Base-by-base conservation (phyloP, 352 stramenopile genomes). In the Phytopythium cucurbitacearum region DNA sequence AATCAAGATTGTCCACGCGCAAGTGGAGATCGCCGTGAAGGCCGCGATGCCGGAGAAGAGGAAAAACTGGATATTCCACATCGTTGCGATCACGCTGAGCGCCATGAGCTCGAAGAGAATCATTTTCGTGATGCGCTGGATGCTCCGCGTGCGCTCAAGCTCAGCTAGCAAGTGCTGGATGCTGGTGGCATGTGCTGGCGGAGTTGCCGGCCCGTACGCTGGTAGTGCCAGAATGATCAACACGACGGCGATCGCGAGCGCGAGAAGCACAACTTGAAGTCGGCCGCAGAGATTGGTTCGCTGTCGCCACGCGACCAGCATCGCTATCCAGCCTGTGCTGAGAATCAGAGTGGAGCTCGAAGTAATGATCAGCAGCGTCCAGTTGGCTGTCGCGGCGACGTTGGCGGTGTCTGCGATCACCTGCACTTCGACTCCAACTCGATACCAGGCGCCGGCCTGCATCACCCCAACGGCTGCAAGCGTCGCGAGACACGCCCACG, bases 1-100 rank as follows among this genome's bases (percentile, higher is more conserved):
- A 13, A 51, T 55, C 4, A 42, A 41, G 0, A 43, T 13, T 13
- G 57, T 62, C 16, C 81, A 58, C 75, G 73, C 87, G 11, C 43
- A 61, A 6, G 80, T 39, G 9, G 50, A 57, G 5, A 73, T 15
- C 11, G 65, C 21, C 0, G 72, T 51, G n/a, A 71, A 58, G 8
- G 28, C 45, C 5, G 65, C 65, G 21, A 78, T 48, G 3, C 38
- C 49, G 6, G 56, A 69, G 56, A 72, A 89, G 11, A 63, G 47
- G 16, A 76, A 36, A 53, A 89, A 82, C 51, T 87, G 76, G n/a
- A 66, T 64, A 45, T 74, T 72, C 73, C 78, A 89, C 12, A 74
- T 68, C 34, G 65, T 85, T 6, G 73, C 68, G 37, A 84, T 69
- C 16, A 65, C 59, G 4, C 67, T 73, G 2, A 86, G 54, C 8